Evolutionary conservation across 805 yeast genomes (phyloP).

Genomic region (Wickerhamomyces kurtzmanii): DNA sequence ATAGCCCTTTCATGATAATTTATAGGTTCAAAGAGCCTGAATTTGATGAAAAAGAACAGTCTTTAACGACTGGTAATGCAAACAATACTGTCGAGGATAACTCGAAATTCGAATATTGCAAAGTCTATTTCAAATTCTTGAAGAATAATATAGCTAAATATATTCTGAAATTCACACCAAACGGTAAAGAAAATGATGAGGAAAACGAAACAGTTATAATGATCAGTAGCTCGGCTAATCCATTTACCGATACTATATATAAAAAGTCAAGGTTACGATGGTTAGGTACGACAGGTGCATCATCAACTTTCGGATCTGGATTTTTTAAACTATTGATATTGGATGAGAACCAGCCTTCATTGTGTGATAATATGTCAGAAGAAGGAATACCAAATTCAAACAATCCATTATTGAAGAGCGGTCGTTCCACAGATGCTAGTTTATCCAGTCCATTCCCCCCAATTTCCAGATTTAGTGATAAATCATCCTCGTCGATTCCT

Average conservation of each 20-base stretch:
- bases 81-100: constrained; percentile 1
- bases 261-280: constrained; percentile 25
- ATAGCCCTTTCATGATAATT: constrained; percentile 19
- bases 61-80: constrained; percentile 2
- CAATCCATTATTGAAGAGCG: no score
- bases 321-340: constrained; percentile 22
- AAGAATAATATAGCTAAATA: constrained; percentile 18
- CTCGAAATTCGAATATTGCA: constrained; percentile 23
- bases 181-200: constrained; percentile 8
- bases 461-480: constrained; percentile 13
- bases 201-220: constrained; percentile 16
- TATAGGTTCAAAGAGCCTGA: constrained; percentile 14
- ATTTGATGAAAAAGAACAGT: constrained; percentile 3
- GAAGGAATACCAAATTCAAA: no score
- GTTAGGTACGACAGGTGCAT: constrained; percentile 27
- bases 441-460: constrained; percentile 12
- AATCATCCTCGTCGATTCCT: constrained; percentile 5
- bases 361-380: constrained; percentile 14
- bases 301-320: constrained; percentile 23
- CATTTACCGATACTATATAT: constrained; percentile 21
- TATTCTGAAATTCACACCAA: constrained; percentile 18
- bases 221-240: constrained; percentile 19
- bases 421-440: no score
- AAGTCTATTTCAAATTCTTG: constrained; percentile 15
- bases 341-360: constrained; percentile 22